A percentile compares a stretch with the other conserved stretches of the same genome.
These are phyloP conservation scores for Serendipita sp. DNA, from an alignment of 768 basidiomycete genomes.

Conservation along the genomic window DNA sequence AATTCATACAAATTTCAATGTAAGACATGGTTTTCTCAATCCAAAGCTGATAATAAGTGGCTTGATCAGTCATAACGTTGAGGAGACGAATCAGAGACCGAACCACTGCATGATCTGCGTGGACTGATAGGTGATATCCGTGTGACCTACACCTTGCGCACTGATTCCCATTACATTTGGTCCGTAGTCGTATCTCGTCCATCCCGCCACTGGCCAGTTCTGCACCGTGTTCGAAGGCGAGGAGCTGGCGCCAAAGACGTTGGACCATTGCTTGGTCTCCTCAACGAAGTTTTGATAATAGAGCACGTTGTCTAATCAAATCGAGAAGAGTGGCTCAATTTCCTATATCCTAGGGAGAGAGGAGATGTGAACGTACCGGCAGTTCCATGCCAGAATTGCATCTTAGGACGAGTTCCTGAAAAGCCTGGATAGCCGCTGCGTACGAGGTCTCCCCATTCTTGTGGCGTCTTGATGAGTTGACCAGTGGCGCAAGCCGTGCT, in stretches of 20 bases:
- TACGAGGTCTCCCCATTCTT: constrained; percentile 32
- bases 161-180: not conserved
- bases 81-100: not conserved
- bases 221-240: constrained; percentile 19
- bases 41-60: no score
- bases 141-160: not conserved
- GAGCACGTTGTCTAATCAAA: constrained; percentile 27
- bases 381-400: constrained; percentile 41
- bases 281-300: constrained; percentile 34
- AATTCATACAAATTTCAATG: no score
- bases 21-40: no score
- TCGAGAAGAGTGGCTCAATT: not conserved
- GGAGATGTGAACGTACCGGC: constrained; percentile 7
- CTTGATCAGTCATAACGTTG: no score
- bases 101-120: not conserved
- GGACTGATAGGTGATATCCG: not conserved
- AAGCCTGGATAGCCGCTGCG: constrained; percentile 34
- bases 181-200: not conserved
- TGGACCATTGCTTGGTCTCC: constrained; percentile 40
- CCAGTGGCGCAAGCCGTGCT: constrained; percentile 31
- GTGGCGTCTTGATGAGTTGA: constrained; percentile 25
- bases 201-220: not conserved
- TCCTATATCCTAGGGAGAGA: not conserved
- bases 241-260: constrained; percentile 29
- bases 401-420: constrained; percentile 32